A percentile compares a stretch with the other conserved stretches of the same genome.
Evolutionary conservation across 1,139 yeast species (phyloP).

Genomic region (Diutina rugosa): DNA sequence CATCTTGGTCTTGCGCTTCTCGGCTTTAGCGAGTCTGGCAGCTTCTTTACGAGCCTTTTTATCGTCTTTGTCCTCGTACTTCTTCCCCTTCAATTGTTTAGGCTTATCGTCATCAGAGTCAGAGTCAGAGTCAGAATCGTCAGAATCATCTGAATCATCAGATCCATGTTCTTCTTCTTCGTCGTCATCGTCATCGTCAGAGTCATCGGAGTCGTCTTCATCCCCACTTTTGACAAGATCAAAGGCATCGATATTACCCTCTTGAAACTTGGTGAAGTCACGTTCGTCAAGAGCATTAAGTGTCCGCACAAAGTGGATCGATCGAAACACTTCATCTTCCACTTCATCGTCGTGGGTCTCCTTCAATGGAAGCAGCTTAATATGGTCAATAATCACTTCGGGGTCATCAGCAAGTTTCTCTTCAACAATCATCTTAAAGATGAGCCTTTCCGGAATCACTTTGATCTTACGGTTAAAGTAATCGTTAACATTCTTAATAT

Average conservation of each 20-base stretch:
- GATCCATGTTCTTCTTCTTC: background rate
- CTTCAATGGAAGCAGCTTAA: background rate
- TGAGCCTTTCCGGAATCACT: conserved; percentile 67
- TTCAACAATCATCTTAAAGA: conserved; percentile 52
- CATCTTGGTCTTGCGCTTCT: conserved; percentile 81
- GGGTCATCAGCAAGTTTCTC: conserved; percentile 18
- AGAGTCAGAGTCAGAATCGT: conserved; percentile 21
- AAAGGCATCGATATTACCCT: conserved; percentile 55
- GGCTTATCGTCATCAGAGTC: conserved; percentile 9
- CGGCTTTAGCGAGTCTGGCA: conserved; percentile 73
- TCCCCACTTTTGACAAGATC: conserved; percentile 33
- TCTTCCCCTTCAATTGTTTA: conserved; percentile 45
- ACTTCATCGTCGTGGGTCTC: conserved; percentile 27
- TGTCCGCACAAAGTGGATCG: conserved; percentile 71
- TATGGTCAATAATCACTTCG: background rate
- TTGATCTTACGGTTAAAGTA: conserved; percentile 65
- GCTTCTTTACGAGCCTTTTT: conserved; percentile 78
- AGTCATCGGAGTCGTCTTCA: conserved; percentile 9
- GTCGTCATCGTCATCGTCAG: conserved; percentile 7
- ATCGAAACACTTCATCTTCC: conserved; percentile 77
- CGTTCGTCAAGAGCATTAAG: conserved; percentile 71
- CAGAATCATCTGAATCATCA: conserved; percentile 11
- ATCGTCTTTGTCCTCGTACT: conserved; percentile 70
- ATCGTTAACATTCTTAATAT: conserved; percentile 87
- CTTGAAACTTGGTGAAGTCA: conserved; percentile 70